Conservation (phyloP, 768 basidiomycete species). For the Megacollybia marginata region DNA sequence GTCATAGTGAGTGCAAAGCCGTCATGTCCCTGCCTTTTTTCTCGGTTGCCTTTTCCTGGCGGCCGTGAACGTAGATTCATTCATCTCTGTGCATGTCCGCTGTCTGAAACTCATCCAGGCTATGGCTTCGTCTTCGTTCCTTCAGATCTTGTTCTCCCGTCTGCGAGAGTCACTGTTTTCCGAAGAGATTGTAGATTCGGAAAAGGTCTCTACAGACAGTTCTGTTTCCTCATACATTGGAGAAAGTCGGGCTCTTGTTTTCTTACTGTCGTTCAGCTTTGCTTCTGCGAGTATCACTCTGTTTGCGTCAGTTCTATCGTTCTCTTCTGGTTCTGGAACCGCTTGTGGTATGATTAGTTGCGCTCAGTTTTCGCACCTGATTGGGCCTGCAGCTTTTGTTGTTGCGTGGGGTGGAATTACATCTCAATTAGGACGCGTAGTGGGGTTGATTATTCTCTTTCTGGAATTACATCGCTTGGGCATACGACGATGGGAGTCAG, state of each 20-base stretch:
- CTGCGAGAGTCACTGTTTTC: no score
- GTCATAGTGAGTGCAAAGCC: slow-evolving; percentile 16
- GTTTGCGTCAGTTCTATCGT: slow-evolving; percentile 23
- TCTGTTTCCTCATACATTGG: background rate
- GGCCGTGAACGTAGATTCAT: slow-evolving; percentile 17
- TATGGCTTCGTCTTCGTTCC: no score
- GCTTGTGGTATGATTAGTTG: background rate
- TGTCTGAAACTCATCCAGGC: slow-evolving; percentile 2
- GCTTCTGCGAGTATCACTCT: slow-evolving; percentile 21
- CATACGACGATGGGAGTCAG: slow-evolving; percentile 23
- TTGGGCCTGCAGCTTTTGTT: slow-evolving; percentile 27
- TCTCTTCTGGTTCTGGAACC: slow-evolving; percentile 12
- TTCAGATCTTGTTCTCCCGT: no score
- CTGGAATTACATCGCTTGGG: slow-evolving; percentile 25
- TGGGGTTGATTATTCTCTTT: slow-evolving; percentile 30
- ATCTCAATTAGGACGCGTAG: slow-evolving; percentile 26
- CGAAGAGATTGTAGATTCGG: background rate
- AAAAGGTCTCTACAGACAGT: background rate
- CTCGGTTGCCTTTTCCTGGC: slow-evolving; percentile 32
- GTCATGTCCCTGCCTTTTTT: slow-evolving; percentile 28
- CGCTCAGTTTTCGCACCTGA: background rate
- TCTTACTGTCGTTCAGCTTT: slow-evolving; percentile 21
- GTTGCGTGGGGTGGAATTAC: slow-evolving; percentile 40
- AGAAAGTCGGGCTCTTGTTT: slow-evolving; percentile 1
- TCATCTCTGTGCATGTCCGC: slow-evolving; percentile 9